Conservation (phyloP, 192 early-diverging fungal species). For the Podila epigama region DNA sequence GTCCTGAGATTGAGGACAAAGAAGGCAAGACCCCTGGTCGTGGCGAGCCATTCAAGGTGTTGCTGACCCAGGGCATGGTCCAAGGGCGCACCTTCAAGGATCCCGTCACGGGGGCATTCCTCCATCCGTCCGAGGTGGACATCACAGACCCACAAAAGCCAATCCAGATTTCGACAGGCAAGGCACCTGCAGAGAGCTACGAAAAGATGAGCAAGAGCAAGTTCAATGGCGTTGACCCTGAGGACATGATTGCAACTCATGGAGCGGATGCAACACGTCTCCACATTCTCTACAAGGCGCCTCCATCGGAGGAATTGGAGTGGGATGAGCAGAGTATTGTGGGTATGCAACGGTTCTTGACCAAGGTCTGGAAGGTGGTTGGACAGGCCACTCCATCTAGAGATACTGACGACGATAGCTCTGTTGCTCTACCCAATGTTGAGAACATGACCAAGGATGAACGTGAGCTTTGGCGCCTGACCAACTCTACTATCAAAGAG, state of each 20-base stretch:
- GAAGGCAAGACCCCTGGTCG: slow-evolving; percentile 53
- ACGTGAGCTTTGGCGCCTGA: slow-evolving; percentile 55
- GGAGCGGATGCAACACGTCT: slow-evolving; percentile 89
- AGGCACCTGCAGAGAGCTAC: slow-evolving; percentile 63
- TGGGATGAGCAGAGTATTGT: slow-evolving; percentile 93
- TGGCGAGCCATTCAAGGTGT: slow-evolving; percentile 87
- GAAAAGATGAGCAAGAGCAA: slow-evolving; percentile 99
- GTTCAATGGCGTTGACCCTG: slow-evolving; percentile 92
- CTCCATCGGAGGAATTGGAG: slow-evolving; percentile 86
- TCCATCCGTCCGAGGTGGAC: slow-evolving; percentile 79
- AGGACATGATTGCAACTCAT: slow-evolving; percentile 64
- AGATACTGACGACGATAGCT: too few relatives aligned
- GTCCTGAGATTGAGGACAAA: slow-evolving; percentile 12
- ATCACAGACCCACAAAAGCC: slow-evolving; percentile 55
- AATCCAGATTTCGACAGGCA: slow-evolving; percentile 67
- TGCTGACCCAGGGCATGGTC: slow-evolving; percentile 97
- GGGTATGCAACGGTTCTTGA: slow-evolving; percentile 91
- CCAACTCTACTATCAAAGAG: slow-evolving; percentile 65
- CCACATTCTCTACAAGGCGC: slow-evolving; percentile 87
- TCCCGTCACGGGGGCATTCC: slow-evolving; percentile 73
- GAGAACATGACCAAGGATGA: slow-evolving; percentile 55
- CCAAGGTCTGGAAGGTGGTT: slow-evolving; percentile 67
- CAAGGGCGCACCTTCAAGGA: slow-evolving; percentile 86
- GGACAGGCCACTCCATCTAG: slow-evolving; percentile 31
- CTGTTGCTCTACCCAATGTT: not conserved